Conservation (phyloP, 768 basidiomycete species). For the Amanita inopinata region DNA sequence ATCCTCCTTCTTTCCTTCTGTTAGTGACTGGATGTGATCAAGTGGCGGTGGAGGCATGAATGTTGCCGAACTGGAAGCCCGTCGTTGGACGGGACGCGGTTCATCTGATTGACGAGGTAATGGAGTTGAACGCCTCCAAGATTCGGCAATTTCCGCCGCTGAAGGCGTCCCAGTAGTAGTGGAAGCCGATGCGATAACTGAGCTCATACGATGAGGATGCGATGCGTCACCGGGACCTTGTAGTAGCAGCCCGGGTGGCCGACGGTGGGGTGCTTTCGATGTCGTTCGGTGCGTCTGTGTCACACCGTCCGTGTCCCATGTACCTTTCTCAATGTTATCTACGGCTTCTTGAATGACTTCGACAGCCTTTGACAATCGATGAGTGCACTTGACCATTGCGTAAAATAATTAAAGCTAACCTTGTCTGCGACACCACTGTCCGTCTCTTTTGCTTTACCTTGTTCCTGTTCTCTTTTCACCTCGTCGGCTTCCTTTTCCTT, state of each 20-base stretch:
- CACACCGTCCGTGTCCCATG: neutral
- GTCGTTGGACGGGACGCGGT: slow-evolving; percentile 20
- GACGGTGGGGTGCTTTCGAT: slow-evolving; percentile 2
- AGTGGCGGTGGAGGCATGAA: slow-evolving; percentile 12
- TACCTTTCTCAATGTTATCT: slow-evolving; percentile 15
- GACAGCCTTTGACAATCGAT: slow-evolving; percentile 18
- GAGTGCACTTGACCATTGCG: neutral
- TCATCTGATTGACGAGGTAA: slow-evolving; percentile 23
- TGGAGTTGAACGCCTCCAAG: slow-evolving; percentile 55
- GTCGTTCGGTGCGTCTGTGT: slow-evolving; percentile 1
- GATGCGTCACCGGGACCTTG: neutral
- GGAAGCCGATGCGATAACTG: slow-evolving; percentile 11
- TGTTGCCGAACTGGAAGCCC: slow-evolving; percentile 8
- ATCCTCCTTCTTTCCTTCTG: slow-evolving; percentile 30
- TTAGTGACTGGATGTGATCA: slow-evolving; percentile 7
- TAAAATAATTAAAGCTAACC: slow-evolving; percentile 11
- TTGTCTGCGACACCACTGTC: slow-evolving; percentile 9
- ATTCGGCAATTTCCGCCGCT: slow-evolving; percentile 34
- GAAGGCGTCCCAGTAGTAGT: slow-evolving; percentile 17
- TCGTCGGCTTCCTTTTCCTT: slow-evolving; percentile 16
- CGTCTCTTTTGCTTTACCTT: slow-evolving; percentile 4
- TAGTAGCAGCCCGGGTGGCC: neutral
- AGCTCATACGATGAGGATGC: slow-evolving; percentile 9
- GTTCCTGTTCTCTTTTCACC: slow-evolving; percentile 16
- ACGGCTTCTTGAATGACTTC: slow-evolving; percentile 43